Percentiles rank a stretch among this genome's conserved stretches.
Evolutionary conservation across 179 eudicot species (phyloP).

Genomic region (Nepenthes alata): DNA sequence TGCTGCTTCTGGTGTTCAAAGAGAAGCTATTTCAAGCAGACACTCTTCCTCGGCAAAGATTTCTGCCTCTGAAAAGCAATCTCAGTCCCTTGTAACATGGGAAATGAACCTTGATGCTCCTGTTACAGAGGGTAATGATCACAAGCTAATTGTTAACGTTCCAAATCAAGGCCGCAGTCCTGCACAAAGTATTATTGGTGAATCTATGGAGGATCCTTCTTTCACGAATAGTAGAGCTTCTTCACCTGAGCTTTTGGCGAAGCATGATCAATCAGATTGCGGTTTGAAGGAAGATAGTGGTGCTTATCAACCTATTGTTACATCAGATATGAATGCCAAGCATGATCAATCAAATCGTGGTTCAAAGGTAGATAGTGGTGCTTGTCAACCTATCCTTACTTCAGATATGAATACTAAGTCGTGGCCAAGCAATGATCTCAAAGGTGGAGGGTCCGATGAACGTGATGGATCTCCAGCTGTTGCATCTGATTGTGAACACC

Average conservation of each 20-base stretch:
- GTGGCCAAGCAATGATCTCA: slow-evolving; percentile 19
- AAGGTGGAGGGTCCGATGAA: slow-evolving; percentile 15
- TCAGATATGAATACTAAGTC: slow-evolving; percentile 22
- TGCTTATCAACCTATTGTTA: slow-evolving; percentile 2
- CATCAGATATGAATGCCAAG: slow-evolving; percentile 20
- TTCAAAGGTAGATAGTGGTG: slow-evolving; percentile 23
- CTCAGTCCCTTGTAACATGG: slow-evolving; percentile 19
- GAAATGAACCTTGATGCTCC: slow-evolving; percentile 30
- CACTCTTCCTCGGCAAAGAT: slow-evolving; percentile 23
- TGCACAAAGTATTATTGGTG: slow-evolving; percentile 39
- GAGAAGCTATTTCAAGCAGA: slow-evolving; percentile 31
- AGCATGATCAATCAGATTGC: slow-evolving; percentile 31
- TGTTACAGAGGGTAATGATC: slow-evolving; percentile 37
- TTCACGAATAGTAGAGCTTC: slow-evolving; percentile 39
- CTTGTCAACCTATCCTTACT: slow-evolving; percentile 4
- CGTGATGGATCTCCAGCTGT: slow-evolving; percentile 13
- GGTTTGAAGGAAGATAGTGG: slow-evolving; percentile 26
- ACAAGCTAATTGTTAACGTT: slow-evolving; percentile 63
- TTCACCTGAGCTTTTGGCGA: slow-evolving; percentile 38
- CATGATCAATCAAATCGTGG: slow-evolving; percentile 16
- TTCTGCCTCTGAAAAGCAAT: slow-evolving; percentile 32
- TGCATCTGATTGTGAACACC: slow-evolving; percentile 5
- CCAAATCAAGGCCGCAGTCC: slow-evolving; percentile 64
- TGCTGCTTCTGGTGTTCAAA: slow-evolving; percentile 27
- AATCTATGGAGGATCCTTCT: slow-evolving; percentile 26